These are phyloP conservation scores for Xylariaceae sp. DNA, from an alignment of 2,329 filamentous ascomycete genomes.

Conservation along the genomic window DNA sequence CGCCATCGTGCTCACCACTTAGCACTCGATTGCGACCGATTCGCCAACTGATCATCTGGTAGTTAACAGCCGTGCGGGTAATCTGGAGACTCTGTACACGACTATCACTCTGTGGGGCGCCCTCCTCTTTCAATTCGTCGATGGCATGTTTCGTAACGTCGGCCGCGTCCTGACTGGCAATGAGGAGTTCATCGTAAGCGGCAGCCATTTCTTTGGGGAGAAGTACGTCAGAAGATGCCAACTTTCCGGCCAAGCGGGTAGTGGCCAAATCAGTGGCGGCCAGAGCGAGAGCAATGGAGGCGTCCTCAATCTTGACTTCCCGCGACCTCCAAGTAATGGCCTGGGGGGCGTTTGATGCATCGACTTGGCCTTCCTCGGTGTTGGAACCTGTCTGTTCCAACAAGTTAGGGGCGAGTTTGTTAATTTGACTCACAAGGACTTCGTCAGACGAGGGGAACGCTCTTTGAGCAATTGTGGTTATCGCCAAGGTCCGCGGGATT, in stretches of 20 bases:
- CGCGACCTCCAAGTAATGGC: constrained; percentile 82
- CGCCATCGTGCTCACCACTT: constrained; percentile 77
- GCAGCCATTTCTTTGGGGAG: constrained; percentile 67
- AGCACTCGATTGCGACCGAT: constrained; percentile 89
- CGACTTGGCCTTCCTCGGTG: constrained; percentile 47
- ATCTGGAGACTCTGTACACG: constrained; percentile 92
- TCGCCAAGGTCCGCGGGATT: constrained; percentile 77
- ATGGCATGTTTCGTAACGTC: constrained; percentile 92
- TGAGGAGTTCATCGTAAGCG: constrained; percentile 87
- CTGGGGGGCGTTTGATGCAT: constrained; percentile 58
- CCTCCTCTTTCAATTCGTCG: constrained; percentile 81
- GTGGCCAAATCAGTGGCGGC: constrained; percentile 60
- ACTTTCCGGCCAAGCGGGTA: constrained; percentile 44
- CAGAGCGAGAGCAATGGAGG: constrained; percentile 81
- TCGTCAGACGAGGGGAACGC: constrained; percentile 67
- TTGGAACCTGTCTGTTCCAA: constrained; percentile 54
- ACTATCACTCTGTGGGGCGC: constrained; percentile 74
- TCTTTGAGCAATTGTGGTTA: constrained; percentile 72
- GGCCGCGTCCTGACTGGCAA: constrained; percentile 85
- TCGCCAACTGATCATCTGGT: constrained; percentile 89
- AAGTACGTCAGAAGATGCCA: constrained; percentile 42
- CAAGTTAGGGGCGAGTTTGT: constrained; percentile 64
- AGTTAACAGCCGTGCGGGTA: constrained; percentile 88
- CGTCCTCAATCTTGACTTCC: constrained; percentile 85
- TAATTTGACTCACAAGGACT: constrained; percentile 61